A percentile compares a stretch with the other conserved stretches of the same genome.
phyloP scores from a whole-genome alignment of 139 green algal species.

The Pleodorina starrii region DNA sequence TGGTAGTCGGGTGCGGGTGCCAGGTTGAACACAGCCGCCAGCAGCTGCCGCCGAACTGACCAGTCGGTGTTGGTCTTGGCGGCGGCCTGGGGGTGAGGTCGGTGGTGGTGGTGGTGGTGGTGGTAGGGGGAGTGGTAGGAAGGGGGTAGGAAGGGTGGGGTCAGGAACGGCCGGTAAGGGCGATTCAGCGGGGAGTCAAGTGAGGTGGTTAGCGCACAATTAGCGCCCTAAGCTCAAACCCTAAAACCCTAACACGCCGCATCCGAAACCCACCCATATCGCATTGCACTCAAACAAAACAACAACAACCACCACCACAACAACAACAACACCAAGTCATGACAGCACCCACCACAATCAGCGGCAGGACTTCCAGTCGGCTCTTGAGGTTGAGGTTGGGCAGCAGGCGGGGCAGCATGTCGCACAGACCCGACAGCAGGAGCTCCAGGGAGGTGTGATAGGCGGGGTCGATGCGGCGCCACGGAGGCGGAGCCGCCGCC shows the following conservation, averaged over 20 bases:
- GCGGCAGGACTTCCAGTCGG: conserved; percentile 52
- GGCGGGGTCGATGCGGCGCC: not conserved
- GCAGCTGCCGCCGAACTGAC: conserved; percentile 27
- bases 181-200: too few species aligned
- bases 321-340: too few species aligned
- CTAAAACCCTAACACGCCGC: too few species aligned
- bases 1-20: conserved; percentile 46
- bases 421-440: conserved; percentile 31
- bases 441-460: conserved; percentile 32
- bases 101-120: too few species aligned
- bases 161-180: too few species aligned
- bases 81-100: conserved; percentile 30
- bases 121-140: too few species aligned
- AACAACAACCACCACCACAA: too few species aligned
- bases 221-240: too few species aligned
- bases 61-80: conserved; percentile 31
- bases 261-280: too few species aligned
- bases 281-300: too few species aligned
- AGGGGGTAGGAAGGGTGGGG: too few species aligned
- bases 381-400: conserved; percentile 57
- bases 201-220: too few species aligned
- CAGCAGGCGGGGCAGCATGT: conserved; percentile 55
- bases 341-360: conserved; percentile 58
- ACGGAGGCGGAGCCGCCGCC: not conserved
- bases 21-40: conserved; percentile 46